Evolutionary conservation across 768 basidiomycete genomes (phyloP).

Genomic region (Amanita polypyramis): DNA sequence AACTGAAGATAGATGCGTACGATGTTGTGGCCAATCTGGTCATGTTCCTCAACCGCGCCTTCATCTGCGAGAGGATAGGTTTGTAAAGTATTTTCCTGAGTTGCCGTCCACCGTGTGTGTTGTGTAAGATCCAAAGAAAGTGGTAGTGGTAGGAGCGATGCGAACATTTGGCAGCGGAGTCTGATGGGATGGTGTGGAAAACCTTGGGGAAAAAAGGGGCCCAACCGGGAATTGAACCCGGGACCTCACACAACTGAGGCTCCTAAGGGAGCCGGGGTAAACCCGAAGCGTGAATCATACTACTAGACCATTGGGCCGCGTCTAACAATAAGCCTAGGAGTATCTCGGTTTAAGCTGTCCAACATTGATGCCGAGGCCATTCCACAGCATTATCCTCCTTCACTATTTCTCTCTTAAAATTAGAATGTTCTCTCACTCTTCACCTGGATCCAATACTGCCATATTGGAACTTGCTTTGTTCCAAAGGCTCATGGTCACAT

Average conservation of each 20-base stretch:
- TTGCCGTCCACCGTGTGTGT: slow-evolving; percentile 4
- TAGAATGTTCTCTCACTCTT: too few relatives aligned
- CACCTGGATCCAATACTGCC: too few relatives aligned
- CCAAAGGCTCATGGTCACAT: too few relatives aligned
- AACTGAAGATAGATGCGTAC: slow-evolving; percentile 64
- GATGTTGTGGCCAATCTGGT: slow-evolving; percentile 28
- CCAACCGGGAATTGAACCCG: slow-evolving; percentile 21
- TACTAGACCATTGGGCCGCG: slow-evolving; percentile 19
- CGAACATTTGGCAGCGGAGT: neutral
- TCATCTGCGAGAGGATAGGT: neutral
- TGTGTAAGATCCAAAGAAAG: slow-evolving; percentile 3
- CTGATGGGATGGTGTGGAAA: neutral
- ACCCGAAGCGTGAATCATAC: slow-evolving; percentile 21
- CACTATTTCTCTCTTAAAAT: too few relatives aligned
- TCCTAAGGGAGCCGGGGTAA: slow-evolving; percentile 6
- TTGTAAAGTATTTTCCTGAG: slow-evolving; percentile 3
- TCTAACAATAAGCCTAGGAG: neutral
- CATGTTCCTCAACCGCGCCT: neutral
- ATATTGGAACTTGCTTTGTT: too few relatives aligned
- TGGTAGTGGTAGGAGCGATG: neutral
- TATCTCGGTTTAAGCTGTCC: neutral
- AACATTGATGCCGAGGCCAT: too few relatives aligned
- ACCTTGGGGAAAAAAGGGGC: slow-evolving; percentile 11
- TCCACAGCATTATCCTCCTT: too few relatives aligned
- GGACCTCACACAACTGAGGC: slow-evolving; percentile 17